Evolutionary conservation across 345 rosid genomes (phyloP).

Genomic region (Stellera chamaejasme): DNA sequence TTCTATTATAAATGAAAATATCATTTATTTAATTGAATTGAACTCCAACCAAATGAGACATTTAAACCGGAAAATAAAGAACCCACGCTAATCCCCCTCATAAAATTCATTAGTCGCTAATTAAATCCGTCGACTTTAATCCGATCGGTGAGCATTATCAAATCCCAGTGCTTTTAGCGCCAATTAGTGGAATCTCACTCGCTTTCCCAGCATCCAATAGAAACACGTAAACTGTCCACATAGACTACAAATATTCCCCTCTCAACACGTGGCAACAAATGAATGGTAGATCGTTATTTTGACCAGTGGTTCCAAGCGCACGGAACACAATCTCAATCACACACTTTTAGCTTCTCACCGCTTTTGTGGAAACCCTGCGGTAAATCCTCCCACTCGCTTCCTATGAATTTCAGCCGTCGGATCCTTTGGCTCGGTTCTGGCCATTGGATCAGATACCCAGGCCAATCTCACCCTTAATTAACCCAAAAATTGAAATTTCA

Average conservation of each 20-base stretch:
- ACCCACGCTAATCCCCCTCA: no score
- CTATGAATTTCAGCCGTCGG: constrained; percentile 60
- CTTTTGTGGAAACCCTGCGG: constrained; percentile 42
- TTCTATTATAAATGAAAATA: no score
- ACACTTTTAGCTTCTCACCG: neutral
- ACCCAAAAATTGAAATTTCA: constrained; percentile 63
- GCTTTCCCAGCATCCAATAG: no score
- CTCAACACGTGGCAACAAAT: constrained; percentile 14
- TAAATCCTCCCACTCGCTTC: constrained; percentile 10
- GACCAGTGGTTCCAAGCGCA: neutral
- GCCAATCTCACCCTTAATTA: constrained; percentile 57
- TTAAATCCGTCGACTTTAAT: no score
- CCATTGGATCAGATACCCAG: constrained; percentile 32
- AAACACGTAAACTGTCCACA: no score
- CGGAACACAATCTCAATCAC: neutral
- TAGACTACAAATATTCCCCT: neutral
- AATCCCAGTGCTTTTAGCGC: no score
- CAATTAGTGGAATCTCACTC: no score
- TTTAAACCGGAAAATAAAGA: no score
- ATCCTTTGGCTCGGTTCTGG: constrained; percentile 6
- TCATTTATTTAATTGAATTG: no score
- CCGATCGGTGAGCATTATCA: no score
- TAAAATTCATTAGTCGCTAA: no score
- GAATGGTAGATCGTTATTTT: neutral
- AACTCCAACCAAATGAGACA: no score